Base-by-base conservation (phyloP, 2,329 filamentous ascomycete species). In the Chaetothyriales sp. region DNA sequence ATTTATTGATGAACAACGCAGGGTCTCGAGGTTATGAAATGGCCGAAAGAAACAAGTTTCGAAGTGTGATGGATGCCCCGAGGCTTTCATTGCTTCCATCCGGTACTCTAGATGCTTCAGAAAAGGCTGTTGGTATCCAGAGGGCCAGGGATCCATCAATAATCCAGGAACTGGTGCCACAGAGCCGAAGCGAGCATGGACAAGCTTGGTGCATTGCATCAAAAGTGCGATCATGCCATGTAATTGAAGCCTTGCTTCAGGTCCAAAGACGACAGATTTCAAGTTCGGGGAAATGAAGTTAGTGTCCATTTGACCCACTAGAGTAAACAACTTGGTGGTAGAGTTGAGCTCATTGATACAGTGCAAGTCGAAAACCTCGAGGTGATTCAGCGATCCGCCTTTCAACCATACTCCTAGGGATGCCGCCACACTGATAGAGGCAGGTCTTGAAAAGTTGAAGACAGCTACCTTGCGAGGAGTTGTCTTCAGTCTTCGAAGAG, bases 401-500 rank as follows among this genome's bases (percentile, higher is more conserved):
- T 28, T 47, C 44, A 20, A 49, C 40, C 15, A 44, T 28, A 19
- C 28, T 43, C 43, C 48, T 49, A 15, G 22, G 20, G 19, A 49
- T 43, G 22, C 40, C 46, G 46, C 29, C 29, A 51, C 40, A 40
- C 60, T 40, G 62, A 50, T 40, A 54, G 60, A 44, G 13, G 57
- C 61, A 62, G 37, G 54, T 47, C 51, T 60, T 61, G 44, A 28
- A 18, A 47, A 37, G 4, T 40, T 20, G 18, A 33, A 43, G 33
- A 19, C 22, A 28, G 29, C 63, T 65, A 25, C 70, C 58, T 55
- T 62, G 60, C 5, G 62, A 62, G 46, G 67, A 63, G 15, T 68
- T 65, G 44, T 61, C 63, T 43, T 64, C 58, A 52, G 70, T 62
- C 54, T 66, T 69, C 45, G 63, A 58, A 47, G 65, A 54, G 43